Evolutionary conservation across 306 rosid genomes (phyloP).

Genomic region (Gastrolobium bilobum): DNA sequence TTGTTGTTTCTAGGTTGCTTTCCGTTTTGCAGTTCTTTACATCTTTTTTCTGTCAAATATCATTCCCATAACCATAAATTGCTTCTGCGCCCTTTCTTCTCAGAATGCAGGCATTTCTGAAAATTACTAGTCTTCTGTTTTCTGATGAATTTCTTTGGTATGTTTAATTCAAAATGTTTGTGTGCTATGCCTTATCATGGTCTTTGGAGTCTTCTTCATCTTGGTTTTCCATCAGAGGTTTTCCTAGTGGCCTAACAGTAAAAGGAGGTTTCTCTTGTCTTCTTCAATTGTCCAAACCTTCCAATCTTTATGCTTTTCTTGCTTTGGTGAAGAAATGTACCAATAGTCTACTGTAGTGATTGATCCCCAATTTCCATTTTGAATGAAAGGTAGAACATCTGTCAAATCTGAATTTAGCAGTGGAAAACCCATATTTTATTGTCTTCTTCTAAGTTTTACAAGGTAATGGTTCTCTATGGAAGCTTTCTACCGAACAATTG

Average conservation of each 20-base stretch:
- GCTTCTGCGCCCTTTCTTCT: constrained; percentile 3
- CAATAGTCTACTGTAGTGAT: constrained; percentile 16
- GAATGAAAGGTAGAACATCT: background rate
- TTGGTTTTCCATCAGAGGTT: constrained; percentile 4
- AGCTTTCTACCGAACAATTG: constrained; percentile 54
- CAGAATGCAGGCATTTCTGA: constrained; percentile 27
- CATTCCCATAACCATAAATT: constrained; percentile 9
- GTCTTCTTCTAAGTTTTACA: constrained; percentile 49
- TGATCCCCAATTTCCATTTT: constrained; percentile 27
- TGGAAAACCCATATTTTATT: constrained; percentile 30
- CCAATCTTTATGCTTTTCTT: constrained; percentile 32
- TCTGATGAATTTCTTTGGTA: background rate
- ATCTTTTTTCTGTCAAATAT: background rate
- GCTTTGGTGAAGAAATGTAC: constrained; percentile 9
- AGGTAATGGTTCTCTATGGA: constrained; percentile 57
- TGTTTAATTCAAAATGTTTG: background rate
- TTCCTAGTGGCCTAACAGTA: constrained; percentile 14
- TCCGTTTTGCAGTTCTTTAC: background rate
- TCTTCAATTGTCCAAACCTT: background rate
- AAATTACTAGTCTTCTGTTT: background rate
- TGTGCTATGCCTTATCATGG: constrained; percentile 4
- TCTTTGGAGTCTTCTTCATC: background rate
- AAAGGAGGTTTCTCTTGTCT: constrained; percentile 1
- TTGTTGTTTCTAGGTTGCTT: constrained; percentile 20
- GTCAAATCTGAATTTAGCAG: constrained; percentile 42